Percentiles rank a stretch among this genome's conserved stretches.
phyloP scores from a whole-genome alignment of 768 basidiomycete species.

The Strobilomyces confusus region DNA sequence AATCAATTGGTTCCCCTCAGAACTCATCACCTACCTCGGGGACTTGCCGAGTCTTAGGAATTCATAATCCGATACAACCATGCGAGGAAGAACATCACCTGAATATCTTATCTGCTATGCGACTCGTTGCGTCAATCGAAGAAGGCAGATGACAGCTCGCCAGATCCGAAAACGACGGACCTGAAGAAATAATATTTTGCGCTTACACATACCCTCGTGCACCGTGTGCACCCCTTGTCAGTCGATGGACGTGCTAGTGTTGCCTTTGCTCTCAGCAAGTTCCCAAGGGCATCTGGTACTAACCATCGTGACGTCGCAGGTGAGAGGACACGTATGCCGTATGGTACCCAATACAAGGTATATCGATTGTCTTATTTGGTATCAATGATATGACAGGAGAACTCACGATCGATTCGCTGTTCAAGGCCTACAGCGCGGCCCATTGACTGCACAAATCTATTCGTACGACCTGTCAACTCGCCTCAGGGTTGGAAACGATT shows the following conservation, averaged over 20 bases:
- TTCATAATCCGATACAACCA: slow-evolving; percentile 21
- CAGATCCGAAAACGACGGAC: slow-evolving; percentile 7
- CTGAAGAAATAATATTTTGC: neutral
- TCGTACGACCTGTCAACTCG: neutral
- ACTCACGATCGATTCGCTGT: slow-evolving; percentile 15
- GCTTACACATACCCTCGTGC: slow-evolving; percentile 2
- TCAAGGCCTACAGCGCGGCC: slow-evolving; percentile 5
- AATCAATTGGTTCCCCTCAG: slow-evolving; percentile 1
- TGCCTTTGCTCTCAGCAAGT: neutral
- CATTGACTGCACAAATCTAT: slow-evolving; percentile 4
- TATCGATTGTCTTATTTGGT: slow-evolving; percentile 21
- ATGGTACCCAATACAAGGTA: slow-evolving; percentile 22
- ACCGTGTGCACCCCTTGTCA: slow-evolving; percentile 1
- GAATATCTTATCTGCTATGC: slow-evolving; percentile 8
- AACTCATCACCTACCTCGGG: neutral
- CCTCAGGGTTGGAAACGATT: slow-evolving; percentile 20
- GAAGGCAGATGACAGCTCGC: slow-evolving; percentile 11
- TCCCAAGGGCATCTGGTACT: neutral
- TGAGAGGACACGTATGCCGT: slow-evolving; percentile 21
- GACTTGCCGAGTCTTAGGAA: neutral
- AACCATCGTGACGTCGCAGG: slow-evolving; percentile 2
- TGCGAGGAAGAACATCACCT: slow-evolving; percentile 13
- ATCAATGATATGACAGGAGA: slow-evolving; percentile 13
- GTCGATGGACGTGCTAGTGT: neutral
- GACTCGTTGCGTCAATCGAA: neutral